A percentile compares a stretch with the other conserved stretches of the same genome.
Evolutionary conservation across 2,329 filamentous ascomycete species (phyloP).

Genomic region (Neodidymelliopsis sp.): DNA sequence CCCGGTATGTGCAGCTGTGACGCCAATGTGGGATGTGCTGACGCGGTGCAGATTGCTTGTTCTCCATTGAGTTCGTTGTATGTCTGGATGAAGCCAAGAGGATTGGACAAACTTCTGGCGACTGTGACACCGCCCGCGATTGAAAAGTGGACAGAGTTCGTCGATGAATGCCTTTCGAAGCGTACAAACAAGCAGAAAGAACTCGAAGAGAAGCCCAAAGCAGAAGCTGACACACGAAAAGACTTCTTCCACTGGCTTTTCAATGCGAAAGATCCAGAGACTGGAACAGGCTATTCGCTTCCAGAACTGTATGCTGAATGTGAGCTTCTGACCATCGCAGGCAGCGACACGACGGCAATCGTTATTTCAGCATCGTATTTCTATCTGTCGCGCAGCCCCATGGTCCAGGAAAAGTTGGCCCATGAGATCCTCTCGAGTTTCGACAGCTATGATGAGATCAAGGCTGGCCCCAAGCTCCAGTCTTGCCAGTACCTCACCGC

Average conservation of each 20-base stretch:
- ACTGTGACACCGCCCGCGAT: constrained; percentile 17
- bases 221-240: constrained; percentile 26
- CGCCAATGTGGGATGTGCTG: neutral
- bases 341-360: constrained; percentile 25
- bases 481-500: constrained; percentile 26
- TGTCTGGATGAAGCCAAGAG: constrained; percentile 28
- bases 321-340: constrained; percentile 25
- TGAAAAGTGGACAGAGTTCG: constrained; percentile 19
- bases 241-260: constrained; percentile 54
- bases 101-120: constrained; percentile 19
- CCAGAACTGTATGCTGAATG: constrained; percentile 47
- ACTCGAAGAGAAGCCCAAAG: constrained; percentile 8
- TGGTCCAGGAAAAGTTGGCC: constrained; percentile 12
- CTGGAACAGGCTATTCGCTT: constrained; percentile 40
- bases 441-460: constrained; percentile 19
- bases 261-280: constrained; percentile 51
- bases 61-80: constrained; percentile 20
- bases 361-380: constrained; percentile 21
- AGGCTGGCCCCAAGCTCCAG: constrained; percentile 13
- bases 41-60: constrained; percentile 15
- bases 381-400: constrained; percentile 19
- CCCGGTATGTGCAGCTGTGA: constrained; percentile 15
- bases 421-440: constrained; percentile 20
- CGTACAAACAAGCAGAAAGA: constrained; percentile 9
- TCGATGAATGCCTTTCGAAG: constrained; percentile 16